Conservation (phyloP, 371 early-diverging fungal species). For the Mortierella sp. region DNA sequence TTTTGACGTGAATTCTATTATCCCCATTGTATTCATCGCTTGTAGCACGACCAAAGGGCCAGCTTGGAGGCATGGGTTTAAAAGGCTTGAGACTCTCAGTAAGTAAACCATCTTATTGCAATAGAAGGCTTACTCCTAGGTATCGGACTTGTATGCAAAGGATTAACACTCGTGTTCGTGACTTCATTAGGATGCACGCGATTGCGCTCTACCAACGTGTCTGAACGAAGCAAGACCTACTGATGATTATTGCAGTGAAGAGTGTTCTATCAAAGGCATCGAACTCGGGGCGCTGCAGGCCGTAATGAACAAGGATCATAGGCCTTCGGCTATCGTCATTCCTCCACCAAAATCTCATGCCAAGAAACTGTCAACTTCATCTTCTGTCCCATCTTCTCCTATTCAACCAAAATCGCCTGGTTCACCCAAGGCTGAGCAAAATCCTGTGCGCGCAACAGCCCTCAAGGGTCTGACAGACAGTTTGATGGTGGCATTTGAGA, state of each 20-base stretch:
- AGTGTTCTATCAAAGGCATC: constrained; percentile 54
- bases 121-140: no score
- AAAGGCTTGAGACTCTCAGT: constrained; percentile 19
- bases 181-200: constrained; percentile 37
- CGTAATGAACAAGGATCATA: constrained; percentile 29
- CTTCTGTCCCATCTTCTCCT: constrained; percentile 31
- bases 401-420: constrained; percentile 30
- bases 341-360: constrained; percentile 15
- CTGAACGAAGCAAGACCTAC: constrained; percentile 43
- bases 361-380: constrained; percentile 22
- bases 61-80: constrained; percentile 6
- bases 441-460: constrained; percentile 67
- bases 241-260: constrained; percentile 54
- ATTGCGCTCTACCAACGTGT: constrained; percentile 44
- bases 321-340: constrained; percentile 20
- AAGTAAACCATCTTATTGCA: constrained; percentile 7
- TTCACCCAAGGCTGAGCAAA: constrained; percentile 58
- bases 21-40: background rate
- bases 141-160: background rate
- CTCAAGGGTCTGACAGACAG: constrained; percentile 62
- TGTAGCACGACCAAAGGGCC: constrained; percentile 19
- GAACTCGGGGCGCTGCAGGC: constrained; percentile 40
- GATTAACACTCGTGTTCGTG: background rate
- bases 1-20: background rate
- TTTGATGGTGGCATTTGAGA: constrained; percentile 34